Evolutionary conservation across 1,284 basidiomycete genomes (phyloP), one percentile per base, ranked within the genome.

Genomic region (Heliocybe sulcata): DNA sequence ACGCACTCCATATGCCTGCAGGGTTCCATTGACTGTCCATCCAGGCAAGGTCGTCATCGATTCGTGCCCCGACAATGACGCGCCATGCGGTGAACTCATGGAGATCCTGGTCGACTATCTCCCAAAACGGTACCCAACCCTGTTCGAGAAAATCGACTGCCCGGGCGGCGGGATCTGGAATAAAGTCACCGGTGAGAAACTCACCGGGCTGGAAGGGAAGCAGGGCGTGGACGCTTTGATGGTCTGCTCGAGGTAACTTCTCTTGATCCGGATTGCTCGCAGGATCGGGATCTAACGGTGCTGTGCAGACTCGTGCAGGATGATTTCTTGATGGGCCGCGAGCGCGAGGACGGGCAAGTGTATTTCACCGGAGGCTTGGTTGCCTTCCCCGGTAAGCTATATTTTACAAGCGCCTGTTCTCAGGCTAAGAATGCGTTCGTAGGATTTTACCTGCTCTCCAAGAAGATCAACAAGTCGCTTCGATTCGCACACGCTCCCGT

Each of bases 361-460:
- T 73, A 72, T 50, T 70, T 73, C 54, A 64, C 65, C 19, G 72
- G 73, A 2, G 73, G 73, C 0, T 61, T 74, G 11, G 69, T 75
- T 27, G 70, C 61, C 16, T 71, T 72, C 53, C 71, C 72, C 6
- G 69, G 69, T 71, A 23, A 25, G 61, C 42, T 25, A 10, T 29
- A 48, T 3, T 31, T 20, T 20, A 22, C 11, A 27, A 20, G 29
- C 10, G 25, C 38, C n/a, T 6, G 20, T 27, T 22, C 35, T 9
- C 14, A n/a, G 25, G 3, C 25, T 20, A 26, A 2, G 6, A 23
- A 25, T 25, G 27, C 20, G 16, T 11, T 42, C 8, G 6, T 42
- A 70, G 72, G 72, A 10, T 69, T 67, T 53, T 73, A 73, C 54
- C 63, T 72, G 9, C 61, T 73, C 3, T 68, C 67, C 0, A 62